Evolutionary conservation across 1,284 basidiomycete genomes (phyloP), one percentile per base, ranked within the genome.

Genomic region (Hemileia vastatrix): DNA sequence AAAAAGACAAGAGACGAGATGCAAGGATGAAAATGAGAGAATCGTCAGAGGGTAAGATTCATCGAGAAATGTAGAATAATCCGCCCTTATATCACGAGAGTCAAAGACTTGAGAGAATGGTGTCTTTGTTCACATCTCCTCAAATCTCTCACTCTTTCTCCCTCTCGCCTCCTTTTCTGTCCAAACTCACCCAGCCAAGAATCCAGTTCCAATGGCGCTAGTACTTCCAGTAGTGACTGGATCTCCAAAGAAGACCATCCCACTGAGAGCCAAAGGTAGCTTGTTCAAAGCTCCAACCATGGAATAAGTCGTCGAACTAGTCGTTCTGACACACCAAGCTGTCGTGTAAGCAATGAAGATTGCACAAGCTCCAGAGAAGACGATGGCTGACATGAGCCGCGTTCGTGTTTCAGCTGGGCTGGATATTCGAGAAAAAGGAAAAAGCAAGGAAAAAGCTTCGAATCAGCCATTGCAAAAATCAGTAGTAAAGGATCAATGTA

Each of bases 261-360:
- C 73, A 50, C 71, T 72, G 23, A 74, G 57, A 1, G 73, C 71
- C 2, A 75, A 56, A 2, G 73, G 73, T 2, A 72, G 66, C 64
- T 75, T 75, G 67, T 75, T 75, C 24, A 75, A 61, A 8, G 73
- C 73, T 8, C 73, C 73, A 2, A 74, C 72, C 73, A 75, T 75
- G 50, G 68, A 71, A 69, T 74, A 75, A 11, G 73, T 75, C 21
- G 73, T 75, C 65, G 68, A 71, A 44, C 68, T 70, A 6, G 73
- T 75, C 23, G 69, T 70, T 18, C 73, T 69, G 54, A 75, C 71
- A 66, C 73, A 75, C 73, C 73, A 75, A 2, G 73, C 73, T 33
- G 73, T 75, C n/a, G 73, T 74, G 66, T 73, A 75, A 64, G 68
- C 67, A 67, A 75, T 75, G 31, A 74, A 65, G 43, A 75, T 70